Conservation (phyloP, 2,329 filamentous ascomycete species). For the Aspergillus flavus region DNA sequence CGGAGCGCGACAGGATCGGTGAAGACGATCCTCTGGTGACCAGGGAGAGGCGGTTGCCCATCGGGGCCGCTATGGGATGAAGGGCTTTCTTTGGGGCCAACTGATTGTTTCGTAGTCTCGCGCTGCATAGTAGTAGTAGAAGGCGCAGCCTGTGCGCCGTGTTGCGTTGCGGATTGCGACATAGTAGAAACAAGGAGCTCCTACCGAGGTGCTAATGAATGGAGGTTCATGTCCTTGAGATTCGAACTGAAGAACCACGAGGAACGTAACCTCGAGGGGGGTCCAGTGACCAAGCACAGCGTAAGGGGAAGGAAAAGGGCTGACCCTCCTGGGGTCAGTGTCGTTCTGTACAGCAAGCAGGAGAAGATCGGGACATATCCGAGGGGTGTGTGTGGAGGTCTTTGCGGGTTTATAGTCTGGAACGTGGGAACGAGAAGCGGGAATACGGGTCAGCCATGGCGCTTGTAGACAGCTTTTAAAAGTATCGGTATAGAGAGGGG, state of each 20-base stretch:
- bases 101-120: slow-evolving; percentile 30
- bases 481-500: background rate
- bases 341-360: slow-evolving; percentile 24
- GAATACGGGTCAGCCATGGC: slow-evolving; percentile 13
- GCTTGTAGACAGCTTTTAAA: background rate
- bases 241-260: background rate
- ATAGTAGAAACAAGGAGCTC: slow-evolving; percentile 18
- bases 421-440: background rate
- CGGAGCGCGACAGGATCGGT: slow-evolving; percentile 67
- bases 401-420: slow-evolving; percentile 8
- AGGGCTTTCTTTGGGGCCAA: slow-evolving; percentile 24
- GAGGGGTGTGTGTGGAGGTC: slow-evolving; percentile 10
- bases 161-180: slow-evolving; percentile 25
- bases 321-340: slow-evolving; percentile 31
- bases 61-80: slow-evolving; percentile 22
- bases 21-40: slow-evolving; percentile 63
- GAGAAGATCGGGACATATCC: slow-evolving; percentile 32
- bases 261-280: background rate
- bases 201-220: slow-evolving; percentile 12
- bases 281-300: slow-evolving; percentile 23
- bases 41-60: slow-evolving; percentile 26
- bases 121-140: slow-evolving; percentile 24
- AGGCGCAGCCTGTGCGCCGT: slow-evolving; percentile 25
- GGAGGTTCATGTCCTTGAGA: slow-evolving; percentile 13
- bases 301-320: slow-evolving; percentile 23